These are phyloP conservation scores for Apiospora koreana DNA, from an alignment of 2,329 filamentous ascomycete species.

Conservation along the genomic window DNA sequence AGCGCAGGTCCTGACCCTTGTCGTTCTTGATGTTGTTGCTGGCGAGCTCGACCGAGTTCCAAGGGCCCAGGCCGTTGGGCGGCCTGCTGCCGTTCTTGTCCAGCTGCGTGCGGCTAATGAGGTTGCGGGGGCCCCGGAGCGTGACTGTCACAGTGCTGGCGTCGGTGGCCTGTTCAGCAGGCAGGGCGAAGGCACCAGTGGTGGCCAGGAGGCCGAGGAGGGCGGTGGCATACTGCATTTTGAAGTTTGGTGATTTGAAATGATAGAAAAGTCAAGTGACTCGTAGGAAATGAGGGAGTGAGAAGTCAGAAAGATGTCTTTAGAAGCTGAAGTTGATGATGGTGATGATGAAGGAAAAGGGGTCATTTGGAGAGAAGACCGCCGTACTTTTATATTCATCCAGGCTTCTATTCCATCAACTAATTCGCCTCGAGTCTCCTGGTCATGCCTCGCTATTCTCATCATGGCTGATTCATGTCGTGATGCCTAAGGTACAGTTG, in stretches of 20 bases:
- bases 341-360: neutral
- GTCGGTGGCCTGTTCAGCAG: neutral
- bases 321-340: neutral
- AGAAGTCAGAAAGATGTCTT: neutral
- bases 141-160: neutral
- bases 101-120: neutral
- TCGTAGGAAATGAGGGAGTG: neutral
- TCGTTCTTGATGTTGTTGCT: constrained; percentile 2
- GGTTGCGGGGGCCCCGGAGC: neutral
- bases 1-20: constrained; percentile 10
- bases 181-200: neutral
- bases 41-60: neutral
- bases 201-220: constrained; percentile 3
- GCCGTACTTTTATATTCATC: neutral
- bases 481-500: neutral
- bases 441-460: neutral
- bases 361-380: neutral
- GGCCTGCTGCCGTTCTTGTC: neutral
- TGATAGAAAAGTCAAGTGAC: neutral
- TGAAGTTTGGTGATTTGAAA: neutral
- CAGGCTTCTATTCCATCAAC: neutral
- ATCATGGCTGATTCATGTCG: neutral
- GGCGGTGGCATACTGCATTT: constrained; percentile 3
- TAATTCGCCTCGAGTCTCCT: neutral
- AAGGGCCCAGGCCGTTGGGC: neutral